phyloP scores from a whole-genome alignment of 2,329 filamentous ascomycete species.

The Paracorniculantispora psalliotae region DNA sequence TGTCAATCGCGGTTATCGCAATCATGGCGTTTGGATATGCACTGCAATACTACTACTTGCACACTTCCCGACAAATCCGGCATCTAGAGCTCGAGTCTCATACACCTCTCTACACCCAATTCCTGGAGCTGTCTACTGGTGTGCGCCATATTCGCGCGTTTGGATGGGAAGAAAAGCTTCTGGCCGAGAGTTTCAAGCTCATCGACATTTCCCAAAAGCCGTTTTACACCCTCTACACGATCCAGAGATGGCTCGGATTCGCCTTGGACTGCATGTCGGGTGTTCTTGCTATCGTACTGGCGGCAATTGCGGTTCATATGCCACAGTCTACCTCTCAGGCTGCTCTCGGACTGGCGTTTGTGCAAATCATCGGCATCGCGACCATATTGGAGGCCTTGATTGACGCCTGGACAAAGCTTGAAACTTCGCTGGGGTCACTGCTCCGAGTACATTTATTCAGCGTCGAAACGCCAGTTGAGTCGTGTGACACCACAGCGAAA shows the following conservation, averaged over 20 bases:
- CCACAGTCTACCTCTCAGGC: neutral
- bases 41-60: conserved; percentile 30
- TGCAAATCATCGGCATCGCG: neutral
- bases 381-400: neutral
- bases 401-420: neutral
- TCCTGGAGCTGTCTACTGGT: conserved; percentile 30
- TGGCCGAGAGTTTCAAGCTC: neutral
- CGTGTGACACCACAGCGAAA: neutral
- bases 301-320: conserved; percentile 36
- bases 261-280: conserved; percentile 25
- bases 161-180: conserved; percentile 32
- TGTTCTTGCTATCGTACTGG: conserved; percentile 36
- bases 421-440: neutral
- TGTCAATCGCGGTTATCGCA: neutral
- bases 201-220: neutral
- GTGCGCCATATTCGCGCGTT: conserved; percentile 23
- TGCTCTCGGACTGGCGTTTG: neutral
- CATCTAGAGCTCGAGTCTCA: conserved; percentile 49
- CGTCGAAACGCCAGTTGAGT: neutral
- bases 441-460: neutral
- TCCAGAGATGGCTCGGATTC: neutral
- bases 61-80: conserved; percentile 50
- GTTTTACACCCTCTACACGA: neutral
- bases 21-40: conserved; percentile 26
- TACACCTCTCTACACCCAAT: conserved; percentile 37